Conservation (phyloP, 257 asterid species). For the Solanum lycopersicoides region DNA sequence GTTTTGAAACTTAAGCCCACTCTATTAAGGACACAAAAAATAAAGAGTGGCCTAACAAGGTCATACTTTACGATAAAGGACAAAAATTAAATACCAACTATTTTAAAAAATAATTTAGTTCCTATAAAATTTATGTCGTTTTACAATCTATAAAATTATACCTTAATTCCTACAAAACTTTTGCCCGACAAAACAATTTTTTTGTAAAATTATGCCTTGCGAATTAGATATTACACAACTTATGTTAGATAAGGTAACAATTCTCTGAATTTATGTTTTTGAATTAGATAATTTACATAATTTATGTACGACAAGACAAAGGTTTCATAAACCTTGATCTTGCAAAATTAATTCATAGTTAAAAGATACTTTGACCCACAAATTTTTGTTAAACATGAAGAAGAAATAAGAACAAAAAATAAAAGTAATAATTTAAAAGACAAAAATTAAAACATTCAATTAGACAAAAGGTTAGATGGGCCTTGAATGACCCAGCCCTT, state of each 20-base stretch:
- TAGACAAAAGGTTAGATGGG: background rate
- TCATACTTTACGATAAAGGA: background rate
- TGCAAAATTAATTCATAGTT: background rate
- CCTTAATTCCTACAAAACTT: too few relatives aligned
- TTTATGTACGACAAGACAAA: too few relatives aligned
- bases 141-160: too few relatives aligned
- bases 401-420: background rate
- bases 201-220: background rate
- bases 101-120: background rate
- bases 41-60: background rate
- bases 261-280: background rate
- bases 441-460: background rate
- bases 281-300: too few relatives aligned
- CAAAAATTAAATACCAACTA: too few relatives aligned
- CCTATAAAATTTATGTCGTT: background rate
- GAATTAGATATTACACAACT: background rate
- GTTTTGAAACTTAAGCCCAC: background rate
- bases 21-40: background rate
- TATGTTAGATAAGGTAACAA: accelerated
- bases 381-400: too few relatives aligned
- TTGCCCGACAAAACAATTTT: background rate
- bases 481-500: background rate
- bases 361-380: background rate
- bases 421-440: background rate
- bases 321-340: too few relatives aligned